A percentile compares a stretch with the other conserved stretches of the same genome.
Evolutionary conservation across 108 stramenopile genomes (phyloP).

Genomic region (Skeletonema potamos): DNA sequence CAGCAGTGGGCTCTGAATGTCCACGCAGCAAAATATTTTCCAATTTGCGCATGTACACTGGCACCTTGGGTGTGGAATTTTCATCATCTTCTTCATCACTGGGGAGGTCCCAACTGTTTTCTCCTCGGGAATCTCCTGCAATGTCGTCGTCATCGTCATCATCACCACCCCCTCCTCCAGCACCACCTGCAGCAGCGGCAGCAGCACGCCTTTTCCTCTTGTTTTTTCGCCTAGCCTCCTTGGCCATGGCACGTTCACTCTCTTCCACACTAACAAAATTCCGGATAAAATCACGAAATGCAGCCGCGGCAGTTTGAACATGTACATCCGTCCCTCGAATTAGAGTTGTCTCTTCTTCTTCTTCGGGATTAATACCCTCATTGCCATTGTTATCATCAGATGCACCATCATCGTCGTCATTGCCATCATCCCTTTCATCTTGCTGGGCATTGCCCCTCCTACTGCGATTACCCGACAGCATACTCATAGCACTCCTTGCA

Average conservation of each 20-base stretch:
- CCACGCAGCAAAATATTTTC: neutral
- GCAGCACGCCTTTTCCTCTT: slow-evolving; percentile 16
- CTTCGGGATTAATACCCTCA: neutral
- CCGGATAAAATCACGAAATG: slow-evolving; percentile 76
- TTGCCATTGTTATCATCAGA: slow-evolving; percentile 2
- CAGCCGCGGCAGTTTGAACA: slow-evolving; percentile 69
- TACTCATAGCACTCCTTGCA: neutral
- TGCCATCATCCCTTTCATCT: neutral
- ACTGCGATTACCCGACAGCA: neutral
- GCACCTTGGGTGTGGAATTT: slow-evolving; percentile 34
- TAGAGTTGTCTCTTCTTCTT: slow-evolving; percentile 25
- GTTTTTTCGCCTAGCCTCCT: slow-evolving; percentile 7
- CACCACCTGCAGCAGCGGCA: slow-evolving; percentile 16
- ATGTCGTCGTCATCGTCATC: slow-evolving; percentile 29
- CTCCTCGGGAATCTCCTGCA: slow-evolving; percentile 6
- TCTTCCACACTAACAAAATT: slow-evolving; percentile 64
- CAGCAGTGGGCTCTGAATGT: slow-evolving; percentile 9
- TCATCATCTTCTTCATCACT: slow-evolving; percentile 34
- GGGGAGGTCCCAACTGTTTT: slow-evolving; percentile 17
- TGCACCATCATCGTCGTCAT: slow-evolving; percentile 6
- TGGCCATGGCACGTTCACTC: slow-evolving; percentile 25
- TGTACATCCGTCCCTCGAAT: slow-evolving; percentile 85
- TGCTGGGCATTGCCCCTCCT: slow-evolving; percentile 4
- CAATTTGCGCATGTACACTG: slow-evolving; percentile 11
- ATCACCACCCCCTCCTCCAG: slow-evolving; percentile 3